Base-by-base conservation (phyloP, 75 land plant genomes). In the Sequoiadendron giganteum region DNA sequence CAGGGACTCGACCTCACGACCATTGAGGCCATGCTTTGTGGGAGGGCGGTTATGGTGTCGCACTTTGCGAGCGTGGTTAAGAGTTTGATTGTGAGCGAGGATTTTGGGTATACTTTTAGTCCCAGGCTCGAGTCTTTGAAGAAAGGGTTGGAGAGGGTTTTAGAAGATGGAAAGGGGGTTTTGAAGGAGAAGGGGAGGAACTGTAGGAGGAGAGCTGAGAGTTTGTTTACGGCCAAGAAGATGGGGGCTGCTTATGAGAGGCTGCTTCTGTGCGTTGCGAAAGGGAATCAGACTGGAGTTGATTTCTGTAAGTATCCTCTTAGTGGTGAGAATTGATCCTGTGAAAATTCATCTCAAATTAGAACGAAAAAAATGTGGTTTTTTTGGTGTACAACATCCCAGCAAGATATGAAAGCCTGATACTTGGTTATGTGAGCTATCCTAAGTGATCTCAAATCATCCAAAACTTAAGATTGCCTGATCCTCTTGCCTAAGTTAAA, bases 1-100 rank as follows among this genome's bases (percentile, higher is more conserved):
- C 93, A 92, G 80, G 93, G 93, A 1, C 92, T 92, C 38, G 93
- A 92, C 56, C 93, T 87, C 87, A 92, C 93, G 11, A 87, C 91
- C 16, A 87, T 92, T 43, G 93, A 92, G 89, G 93, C 93, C 32
- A 92, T 92, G 93, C 93, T 89, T 48, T 91, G 93, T 56, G 93
- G 93, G 42, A 92, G 85, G 76, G 90, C 93, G 3, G 87, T 92
- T n/a, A 86, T 92, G 86, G 93, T 90, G n/a, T 91, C 93, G 9
- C 86, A 87, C 42, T 92, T 92, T 85, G 86, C 87, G 56, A 92
- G 93, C 89, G 91, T 92, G 83, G 85, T 88, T 13, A 45, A 87
- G 88, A 89, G 90, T 56, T 90, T 92, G 39, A 80, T 92, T 38
- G 87, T 86, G 76, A 86, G 86, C 85, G 54, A 65, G 30, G 83